A percentile compares a stretch with the other conserved stretches of the same genome.
Evolutionary conservation across 2,329 filamentous ascomycete species (phyloP).

Genomic region (Onygena corvina): DNA sequence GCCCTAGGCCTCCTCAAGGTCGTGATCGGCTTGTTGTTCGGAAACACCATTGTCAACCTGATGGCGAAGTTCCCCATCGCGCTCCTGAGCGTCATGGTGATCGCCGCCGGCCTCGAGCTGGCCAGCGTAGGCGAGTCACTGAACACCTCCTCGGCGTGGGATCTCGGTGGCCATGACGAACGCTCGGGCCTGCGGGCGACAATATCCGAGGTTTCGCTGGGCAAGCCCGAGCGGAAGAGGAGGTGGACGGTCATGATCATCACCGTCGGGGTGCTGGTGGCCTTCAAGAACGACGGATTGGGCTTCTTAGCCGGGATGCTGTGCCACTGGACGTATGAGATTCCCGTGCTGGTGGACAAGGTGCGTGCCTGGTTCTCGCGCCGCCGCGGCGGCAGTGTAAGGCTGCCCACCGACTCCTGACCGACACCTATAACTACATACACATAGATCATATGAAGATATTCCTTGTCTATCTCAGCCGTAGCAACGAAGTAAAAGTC

Average conservation of each 20-base stretch:
- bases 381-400: constrained; percentile 26
- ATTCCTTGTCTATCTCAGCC: too few species aligned
- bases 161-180: constrained; percentile 31
- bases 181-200: neutral
- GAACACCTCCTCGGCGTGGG: constrained; percentile 58
- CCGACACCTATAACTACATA: neutral
- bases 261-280: constrained; percentile 68
- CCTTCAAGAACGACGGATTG: constrained; percentile 80
- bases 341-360: constrained; percentile 24
- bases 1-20: constrained; percentile 67
- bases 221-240: constrained; percentile 57
- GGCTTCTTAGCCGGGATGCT: constrained; percentile 73
- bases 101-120: constrained; percentile 78
- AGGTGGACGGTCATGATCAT: constrained; percentile 85
- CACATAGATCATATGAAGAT: neutral
- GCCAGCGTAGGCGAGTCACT: constrained; percentile 73
- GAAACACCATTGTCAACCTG: constrained; percentile 58
- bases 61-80: constrained; percentile 61
- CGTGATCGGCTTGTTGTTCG: constrained; percentile 60
- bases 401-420: neutral
- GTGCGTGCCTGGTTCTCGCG: constrained; percentile 20
- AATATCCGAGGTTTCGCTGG: constrained; percentile 29
- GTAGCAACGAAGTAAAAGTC: neutral
- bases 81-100: constrained; percentile 56
- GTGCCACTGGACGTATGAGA: constrained; percentile 58